Evolutionary conservation across 139 green algal genomes (phyloP), one percentile per base, ranked within the genome.

Genomic region (Coccomyxa sp.): DNA sequence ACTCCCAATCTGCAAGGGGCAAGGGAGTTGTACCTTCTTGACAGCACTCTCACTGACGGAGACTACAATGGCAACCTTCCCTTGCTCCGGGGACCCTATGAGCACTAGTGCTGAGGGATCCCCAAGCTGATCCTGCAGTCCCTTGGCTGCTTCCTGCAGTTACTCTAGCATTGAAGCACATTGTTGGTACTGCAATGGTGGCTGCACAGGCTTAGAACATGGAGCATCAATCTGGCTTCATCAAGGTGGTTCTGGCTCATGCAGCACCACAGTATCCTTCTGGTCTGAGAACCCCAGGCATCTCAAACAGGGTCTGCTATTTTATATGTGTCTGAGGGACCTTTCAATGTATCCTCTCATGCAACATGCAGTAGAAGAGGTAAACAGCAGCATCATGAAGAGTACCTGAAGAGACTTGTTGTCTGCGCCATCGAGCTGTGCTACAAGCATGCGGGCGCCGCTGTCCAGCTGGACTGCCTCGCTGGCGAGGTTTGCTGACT

Each of bases 41-140:
- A 85, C 74, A 16, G 86, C 81, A 33, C 74, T 54, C 4, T 82
- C 80, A 44, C 82, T 86, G 69, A 94, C 90, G 6, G 88, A 88
- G 0, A 90, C 91, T 18, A 92, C 92, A 76, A 98, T 91, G 79
- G 79, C 87, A 68, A 95, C 89, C 80, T 94, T 93, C 39, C 78
- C 77, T 0, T 70, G 71, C 0, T 83, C 85, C 4, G 86, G 76
- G 33, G 70, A 72, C 7, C 77, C 78, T n/a, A 79, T 86, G 78
- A 98, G 88, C 78, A 97, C 68, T 73, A 97, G 93, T 0, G 92
- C 94, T 16, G 84, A 82, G 18, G 83, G 78, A 50, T 94, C 93
- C 5, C 90, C 90, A 41, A 98, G 78, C 24, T 55, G 39, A 2
- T 75, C 76, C 70, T 89, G 81, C 70, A 97, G 84, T 14, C 78